phyloP scores from a whole-genome alignment of 805 yeast species.

The Myxozyma neglecta region DNA sequence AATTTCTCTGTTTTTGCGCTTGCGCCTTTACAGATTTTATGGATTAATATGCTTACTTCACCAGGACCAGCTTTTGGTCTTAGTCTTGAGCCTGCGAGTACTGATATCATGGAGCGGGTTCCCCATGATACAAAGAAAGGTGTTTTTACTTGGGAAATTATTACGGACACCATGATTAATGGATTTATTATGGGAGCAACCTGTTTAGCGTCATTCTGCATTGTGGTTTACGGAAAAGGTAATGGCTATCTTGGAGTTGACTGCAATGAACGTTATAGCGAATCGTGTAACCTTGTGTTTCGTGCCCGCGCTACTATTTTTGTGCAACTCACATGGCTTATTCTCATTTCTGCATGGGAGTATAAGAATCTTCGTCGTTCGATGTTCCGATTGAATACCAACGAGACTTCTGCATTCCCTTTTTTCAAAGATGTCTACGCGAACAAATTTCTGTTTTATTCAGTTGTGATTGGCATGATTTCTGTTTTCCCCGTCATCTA shows the following conservation, averaged over 20 bases:
- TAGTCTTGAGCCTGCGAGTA: conserved; percentile 64
- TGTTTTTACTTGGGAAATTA: conserved; percentile 65
- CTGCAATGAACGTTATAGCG: conserved; percentile 57
- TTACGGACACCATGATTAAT: conserved; percentile 67
- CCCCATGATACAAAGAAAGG: conserved; percentile 58
- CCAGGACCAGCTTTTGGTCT: conserved; percentile 85
- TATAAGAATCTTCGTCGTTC: conserved; percentile 72
- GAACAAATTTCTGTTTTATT: conserved; percentile 80
- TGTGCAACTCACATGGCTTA: conserved; percentile 84
- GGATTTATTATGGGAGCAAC: conserved; percentile 73
- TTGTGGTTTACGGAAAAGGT: conserved; percentile 67
- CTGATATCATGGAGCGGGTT: conserved; percentile 62
- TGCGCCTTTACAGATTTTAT: conserved; percentile 75
- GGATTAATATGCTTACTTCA: conserved; percentile 77
- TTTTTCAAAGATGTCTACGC: conserved; percentile 65
- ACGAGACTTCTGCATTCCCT: conserved; percentile 57
- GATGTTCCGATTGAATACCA: conserved; percentile 56
- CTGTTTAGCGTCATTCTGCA: conserved; percentile 65
- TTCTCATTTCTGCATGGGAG: conserved; percentile 80
- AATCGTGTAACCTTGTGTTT: conserved; percentile 61
- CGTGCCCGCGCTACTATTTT: conserved; percentile 75
- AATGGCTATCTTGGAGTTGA: conserved; percentile 61
- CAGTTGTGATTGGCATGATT: conserved; percentile 65
- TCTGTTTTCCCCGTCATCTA: conserved; percentile 80
- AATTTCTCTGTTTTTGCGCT: conserved; percentile 78